Evolutionary conservation across 2,329 filamentous ascomycete genomes (phyloP).

Genomic region (Cordyceps javanica): DNA sequence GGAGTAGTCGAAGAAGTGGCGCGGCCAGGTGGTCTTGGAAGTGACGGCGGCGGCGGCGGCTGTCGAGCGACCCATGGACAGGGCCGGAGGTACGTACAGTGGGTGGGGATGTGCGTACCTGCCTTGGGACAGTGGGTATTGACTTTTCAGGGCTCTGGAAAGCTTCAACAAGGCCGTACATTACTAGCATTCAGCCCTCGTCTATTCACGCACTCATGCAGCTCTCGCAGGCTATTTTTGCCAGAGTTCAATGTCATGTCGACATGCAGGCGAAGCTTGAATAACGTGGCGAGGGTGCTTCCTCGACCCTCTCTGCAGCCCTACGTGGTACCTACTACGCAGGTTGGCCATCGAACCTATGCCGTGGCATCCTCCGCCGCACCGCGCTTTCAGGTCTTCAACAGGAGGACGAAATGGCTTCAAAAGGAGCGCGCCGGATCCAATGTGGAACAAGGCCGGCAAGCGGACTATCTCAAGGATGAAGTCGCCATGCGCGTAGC

Average conservation of each 20-base stretch:
- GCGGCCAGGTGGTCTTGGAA: not conserved
- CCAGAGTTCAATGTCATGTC: conserved; percentile 10
- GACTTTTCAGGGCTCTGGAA: not conserved
- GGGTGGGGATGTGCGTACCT: too few species aligned
- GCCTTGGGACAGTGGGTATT: not conserved
- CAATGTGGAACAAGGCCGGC: conserved; percentile 63
- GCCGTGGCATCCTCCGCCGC: conserved; percentile 72
- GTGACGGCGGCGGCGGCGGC: not conserved
- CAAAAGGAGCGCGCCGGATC: conserved; percentile 83
- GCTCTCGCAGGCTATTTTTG: not conserved
- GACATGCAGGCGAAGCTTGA: conserved; percentile 5
- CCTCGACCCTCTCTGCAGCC: not conserved
- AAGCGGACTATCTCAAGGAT: conserved; percentile 88
- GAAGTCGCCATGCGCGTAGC: conserved; percentile 81
- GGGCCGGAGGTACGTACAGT: not conserved
- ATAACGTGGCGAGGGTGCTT: not conserved
- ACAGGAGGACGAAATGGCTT: conserved; percentile 76
- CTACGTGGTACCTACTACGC: not conserved
- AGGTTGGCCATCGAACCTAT: conserved; percentile 55
- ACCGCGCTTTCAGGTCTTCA: conserved; percentile 85
- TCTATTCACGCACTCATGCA: not conserved
- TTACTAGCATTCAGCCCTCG: not conserved
- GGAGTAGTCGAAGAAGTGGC: conserved; percentile 6
- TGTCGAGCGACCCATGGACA: not conserved
- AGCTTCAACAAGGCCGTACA: not conserved